These are phyloP conservation scores for Cucurbitaria berberidis DNA, from an alignment of 2,329 filamentous ascomycete species.

Conservation along the genomic window DNA sequence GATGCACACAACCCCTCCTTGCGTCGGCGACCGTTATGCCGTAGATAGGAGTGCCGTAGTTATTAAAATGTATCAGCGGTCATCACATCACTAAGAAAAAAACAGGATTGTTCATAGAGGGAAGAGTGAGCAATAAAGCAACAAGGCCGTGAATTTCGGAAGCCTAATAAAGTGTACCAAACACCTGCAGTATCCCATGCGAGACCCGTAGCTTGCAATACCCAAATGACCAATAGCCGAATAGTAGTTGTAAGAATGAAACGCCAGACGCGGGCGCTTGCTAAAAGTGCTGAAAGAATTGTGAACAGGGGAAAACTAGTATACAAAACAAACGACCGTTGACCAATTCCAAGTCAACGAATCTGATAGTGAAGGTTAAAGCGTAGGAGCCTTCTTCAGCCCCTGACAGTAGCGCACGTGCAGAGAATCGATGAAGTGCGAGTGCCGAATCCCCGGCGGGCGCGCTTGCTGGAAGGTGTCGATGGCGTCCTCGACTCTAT, in stretches of 20 bases:
- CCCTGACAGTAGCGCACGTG: slow-evolving; percentile 75
- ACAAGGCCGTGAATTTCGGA: neutral
- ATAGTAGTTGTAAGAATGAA: neutral
- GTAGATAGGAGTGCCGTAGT: no score
- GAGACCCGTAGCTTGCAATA: neutral
- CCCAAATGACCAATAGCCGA: neutral
- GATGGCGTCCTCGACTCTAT: slow-evolving; percentile 75
- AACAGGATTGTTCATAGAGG: neutral
- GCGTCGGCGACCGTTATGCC: no score
- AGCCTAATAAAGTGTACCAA: neutral
- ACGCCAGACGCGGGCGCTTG: slow-evolving; percentile 7
- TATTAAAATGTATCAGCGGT: no score
- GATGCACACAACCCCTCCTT: no score
- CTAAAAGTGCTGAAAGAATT: neutral
- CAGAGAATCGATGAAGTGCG: slow-evolving; percentile 84
- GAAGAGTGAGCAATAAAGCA: neutral
- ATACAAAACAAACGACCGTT: neutral
- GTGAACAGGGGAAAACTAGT: slow-evolving; percentile 1
- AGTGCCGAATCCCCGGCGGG: slow-evolving; percentile 85
- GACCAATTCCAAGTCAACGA: neutral
- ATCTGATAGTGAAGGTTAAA: slow-evolving; percentile 11
- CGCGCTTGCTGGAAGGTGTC: slow-evolving; percentile 75
- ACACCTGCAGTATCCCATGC: neutral
- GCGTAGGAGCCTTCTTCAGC: slow-evolving; percentile 46
- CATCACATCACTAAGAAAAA: neutral